Base-by-base conservation (phyloP, 176 grass and related monocot species). In the Rhynchospora breviuscula region DNA sequence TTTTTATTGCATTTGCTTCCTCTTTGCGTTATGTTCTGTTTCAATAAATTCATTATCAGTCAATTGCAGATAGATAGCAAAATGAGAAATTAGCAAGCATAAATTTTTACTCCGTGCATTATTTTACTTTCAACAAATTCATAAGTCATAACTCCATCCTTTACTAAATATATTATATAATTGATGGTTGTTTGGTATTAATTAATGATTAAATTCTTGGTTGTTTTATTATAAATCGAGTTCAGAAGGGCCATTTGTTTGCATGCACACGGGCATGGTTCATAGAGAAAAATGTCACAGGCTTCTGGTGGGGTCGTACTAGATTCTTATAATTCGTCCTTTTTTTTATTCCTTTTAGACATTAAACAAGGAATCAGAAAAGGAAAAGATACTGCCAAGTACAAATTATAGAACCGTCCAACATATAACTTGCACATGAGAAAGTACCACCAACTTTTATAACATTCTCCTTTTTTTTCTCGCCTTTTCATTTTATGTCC, bases 251-350 rank as follows among this genome's bases (percentile, higher is more conserved):
- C 53, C 33, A 4, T 61, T 80, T 60, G 66, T 62, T 63, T 64
- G 74, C 59, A 81, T 81, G 59, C 57, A 49, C 4, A 5, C 45
- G 26, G 26, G 26, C 26, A 29, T 75, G 4, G 23, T 51, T 81
- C 10, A 81, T 81, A 48, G 59, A 81, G 10, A 29, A 29, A 19
- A 65, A 60, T 79, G 77, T 64, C 79, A 81, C n/a, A 64, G 48
- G 19, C 3, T 64, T 49, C 61, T 25, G 26, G 40, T 81, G 59
- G 79, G 59, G 59, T 49, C 79, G 11, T 47, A 61, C 9, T 64
- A 35, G 23, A 40, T 79, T 79, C 7, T 53, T 59, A 29, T 29
- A 29, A 29, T n/a, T n/a, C n/a, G n/a, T n/a, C n/a, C n/a, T n/a
- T n/a, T n/a, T n/a, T n/a, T n/a, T n/a, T n/a, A n/a, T n/a, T n/a